A percentile compares a stretch with the other conserved stretches of the same genome.
Evolutionary conservation across 2,329 filamentous ascomycete species (phyloP).

Genomic region (Paecilomyces variotii): DNA sequence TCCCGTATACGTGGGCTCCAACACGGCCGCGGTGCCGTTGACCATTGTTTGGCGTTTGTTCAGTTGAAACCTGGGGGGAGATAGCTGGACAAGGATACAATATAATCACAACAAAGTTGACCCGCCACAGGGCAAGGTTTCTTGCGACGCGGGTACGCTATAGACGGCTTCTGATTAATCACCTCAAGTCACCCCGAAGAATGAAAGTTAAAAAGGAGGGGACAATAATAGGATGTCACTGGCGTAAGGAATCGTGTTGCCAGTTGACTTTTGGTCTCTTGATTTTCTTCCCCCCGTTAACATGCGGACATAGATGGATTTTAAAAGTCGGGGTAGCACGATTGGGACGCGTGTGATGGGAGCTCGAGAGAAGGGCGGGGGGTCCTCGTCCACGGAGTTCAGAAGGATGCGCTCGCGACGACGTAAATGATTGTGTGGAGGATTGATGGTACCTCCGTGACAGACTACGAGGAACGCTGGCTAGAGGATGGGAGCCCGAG

Average conservation of each 20-base stretch:
- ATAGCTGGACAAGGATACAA: neutral
- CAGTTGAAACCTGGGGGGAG: neutral
- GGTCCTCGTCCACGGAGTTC: neutral
- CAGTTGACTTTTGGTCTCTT: neutral
- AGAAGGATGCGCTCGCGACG: neutral
- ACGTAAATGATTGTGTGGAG: neutral
- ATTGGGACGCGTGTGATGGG: neutral
- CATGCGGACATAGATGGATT: neutral
- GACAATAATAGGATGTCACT: neutral
- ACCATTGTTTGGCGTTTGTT: conserved; percentile 24
- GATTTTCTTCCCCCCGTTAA: neutral
- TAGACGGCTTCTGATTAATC: neutral
- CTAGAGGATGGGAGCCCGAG: neutral
- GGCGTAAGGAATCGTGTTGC: neutral
- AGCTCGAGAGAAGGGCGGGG: neutral
- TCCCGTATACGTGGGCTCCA: conserved; percentile 60
- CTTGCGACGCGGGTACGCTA: neutral
- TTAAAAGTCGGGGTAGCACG: neutral
- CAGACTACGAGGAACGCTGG: neutral
- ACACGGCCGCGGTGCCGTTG: conserved; percentile 38
- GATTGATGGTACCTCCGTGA: neutral
- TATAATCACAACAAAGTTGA: neutral
- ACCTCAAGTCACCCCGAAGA: neutral
- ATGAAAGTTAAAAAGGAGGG: neutral
- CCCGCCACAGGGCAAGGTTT: conserved; percentile 2